Percentiles rank a stretch among this genome's conserved stretches.
phyloP scores from a whole-genome alignment of 148 eudicot genomes.

The Diospyros kaki region DNA sequence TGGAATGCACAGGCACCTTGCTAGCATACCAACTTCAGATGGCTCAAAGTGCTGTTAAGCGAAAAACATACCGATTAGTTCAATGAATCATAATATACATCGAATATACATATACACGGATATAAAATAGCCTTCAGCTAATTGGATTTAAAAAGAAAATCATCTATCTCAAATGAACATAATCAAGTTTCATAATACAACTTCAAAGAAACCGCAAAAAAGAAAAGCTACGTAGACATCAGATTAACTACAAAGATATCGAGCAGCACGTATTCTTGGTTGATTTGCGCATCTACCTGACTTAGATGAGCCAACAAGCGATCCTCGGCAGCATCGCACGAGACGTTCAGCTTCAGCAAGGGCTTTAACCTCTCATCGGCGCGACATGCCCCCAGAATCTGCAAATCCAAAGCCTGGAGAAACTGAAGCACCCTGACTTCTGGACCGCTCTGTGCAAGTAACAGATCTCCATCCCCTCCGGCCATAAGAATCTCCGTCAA shows the following conservation, averaged over 20 bases:
- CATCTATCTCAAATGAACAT: too few species aligned
- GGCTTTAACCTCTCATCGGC: conserved; percentile 88
- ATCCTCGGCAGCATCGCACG: conserved; percentile 68
- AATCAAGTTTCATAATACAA: too few species aligned
- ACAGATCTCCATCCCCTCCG: conserved; percentile 60
- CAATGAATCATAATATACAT: conserved; percentile 2
- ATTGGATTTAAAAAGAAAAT: too few species aligned
- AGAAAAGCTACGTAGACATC: too few species aligned
- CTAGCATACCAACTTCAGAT: conserved; percentile 80
- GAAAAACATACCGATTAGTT: background rate
- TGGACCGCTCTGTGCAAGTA: conserved; percentile 47
- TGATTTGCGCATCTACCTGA: conserved; percentile 40
- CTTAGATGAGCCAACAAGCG: conserved; percentile 71
- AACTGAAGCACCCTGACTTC: conserved; percentile 54
- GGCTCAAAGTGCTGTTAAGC: conserved; percentile 76
- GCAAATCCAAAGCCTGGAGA: conserved; percentile 78
- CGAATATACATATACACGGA: too few species aligned
- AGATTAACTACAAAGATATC: too few species aligned
- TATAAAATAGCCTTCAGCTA: too few species aligned
- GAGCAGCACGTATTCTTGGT: background rate
- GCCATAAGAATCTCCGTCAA: conserved; percentile 39
- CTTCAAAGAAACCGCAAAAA: too few species aligned
- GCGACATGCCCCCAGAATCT: conserved; percentile 88
- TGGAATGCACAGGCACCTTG: conserved; percentile 90
- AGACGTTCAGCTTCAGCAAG: conserved; percentile 61